Base-by-base conservation (phyloP, 805 yeast genomes). In the Saccharomyces mikatae region DNA sequence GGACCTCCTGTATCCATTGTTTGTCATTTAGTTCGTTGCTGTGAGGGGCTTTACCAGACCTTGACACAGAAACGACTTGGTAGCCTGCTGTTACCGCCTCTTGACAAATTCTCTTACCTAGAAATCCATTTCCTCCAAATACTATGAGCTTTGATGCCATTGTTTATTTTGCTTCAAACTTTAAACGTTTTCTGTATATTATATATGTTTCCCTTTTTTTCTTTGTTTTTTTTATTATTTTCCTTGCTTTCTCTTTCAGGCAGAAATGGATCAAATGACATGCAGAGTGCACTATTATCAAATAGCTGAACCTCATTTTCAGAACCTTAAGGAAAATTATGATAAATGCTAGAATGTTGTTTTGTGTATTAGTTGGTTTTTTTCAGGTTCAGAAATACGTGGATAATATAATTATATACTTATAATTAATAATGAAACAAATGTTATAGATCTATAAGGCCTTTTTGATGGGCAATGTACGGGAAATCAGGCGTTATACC, bases 71-170 rank as follows among this genome's bases (percentile, higher is more conserved):
- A 0, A 83, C 76, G 4, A 90, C 96, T 10, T 77, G 67, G 67
- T 76, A 81, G 0, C 95, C 95, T 21, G 79, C 68, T 24, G 68
- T 71, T 1, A 87, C 69, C 0, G 86, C 95, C 2, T 77, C 76
- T 64, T 84, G 84, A 64, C 95, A 87, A 8, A 91, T 82, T 32
- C 83, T 73, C 54, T 74, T 76, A 11, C 96, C 90, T 55, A 91
- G 68, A 65, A 88, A 88, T 8, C 97, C 97, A 60, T 81, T 82
- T 0, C 97, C 97, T 17, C 98, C 98, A 63, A 90, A 81, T 0
- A 90, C 88, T 3, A 88, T 81, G 2, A 80, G 58, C 48, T 71
- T 75, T 14, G 58, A 29, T 10, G 46, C 41, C 62, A 55, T 58
- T 54, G 46, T 8, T 28, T 26, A n/a, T 41, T 13, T 24, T 30